Conservation (phyloP, 768 basidiomycete genomes). For the Sporobolomyces phaffii region DNA sequence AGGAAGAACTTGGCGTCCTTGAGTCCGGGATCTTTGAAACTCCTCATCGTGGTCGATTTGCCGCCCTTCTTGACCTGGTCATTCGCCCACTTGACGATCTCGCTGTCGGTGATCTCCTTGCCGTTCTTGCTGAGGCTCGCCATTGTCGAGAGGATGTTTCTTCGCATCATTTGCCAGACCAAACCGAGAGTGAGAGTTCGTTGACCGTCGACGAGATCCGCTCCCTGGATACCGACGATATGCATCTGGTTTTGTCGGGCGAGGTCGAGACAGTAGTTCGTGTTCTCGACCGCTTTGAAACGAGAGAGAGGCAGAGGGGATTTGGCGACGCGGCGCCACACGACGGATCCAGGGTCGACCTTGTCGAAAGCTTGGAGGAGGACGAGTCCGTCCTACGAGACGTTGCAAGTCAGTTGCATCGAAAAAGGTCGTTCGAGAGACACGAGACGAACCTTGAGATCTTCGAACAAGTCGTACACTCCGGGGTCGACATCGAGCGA, state of each 20-base stretch:
- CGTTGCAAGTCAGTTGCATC: background rate
- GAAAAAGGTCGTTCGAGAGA: background rate
- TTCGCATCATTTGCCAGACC: constrained; percentile 77
- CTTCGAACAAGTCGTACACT: constrained; percentile 94
- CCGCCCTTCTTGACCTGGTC: constrained; percentile 63
- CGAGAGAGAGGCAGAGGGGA: constrained; percentile 65
- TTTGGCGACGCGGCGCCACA: constrained; percentile 94
- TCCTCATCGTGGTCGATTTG: constrained; percentile 61
- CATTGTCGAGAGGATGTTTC: constrained; percentile 88
- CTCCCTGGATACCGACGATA: constrained; percentile 93
- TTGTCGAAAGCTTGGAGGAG: constrained; percentile 97
- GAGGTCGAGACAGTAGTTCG: constrained; percentile 90
- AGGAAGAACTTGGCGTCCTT: constrained; percentile 89
- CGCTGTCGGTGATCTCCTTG: constrained; percentile 77
- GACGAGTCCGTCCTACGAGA: constrained; percentile 61
- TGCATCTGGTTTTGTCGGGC: constrained; percentile 89
- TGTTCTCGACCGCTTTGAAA: constrained; percentile 98
- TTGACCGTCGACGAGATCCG: constrained; percentile 90
- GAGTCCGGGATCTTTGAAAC: constrained; percentile 87
- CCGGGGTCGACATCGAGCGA: constrained; percentile 92
- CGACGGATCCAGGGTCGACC: constrained; percentile 80
- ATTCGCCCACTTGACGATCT: constrained; percentile 96
- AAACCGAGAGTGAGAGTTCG: constrained; percentile 90
- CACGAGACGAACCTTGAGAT: constrained; percentile 59
- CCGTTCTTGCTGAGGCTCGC: constrained; percentile 63